These are phyloP conservation scores for Sporisorium reilianum DNA, from an alignment of 1,284 basidiomycete genomes.

Conservation along the genomic window DNA sequence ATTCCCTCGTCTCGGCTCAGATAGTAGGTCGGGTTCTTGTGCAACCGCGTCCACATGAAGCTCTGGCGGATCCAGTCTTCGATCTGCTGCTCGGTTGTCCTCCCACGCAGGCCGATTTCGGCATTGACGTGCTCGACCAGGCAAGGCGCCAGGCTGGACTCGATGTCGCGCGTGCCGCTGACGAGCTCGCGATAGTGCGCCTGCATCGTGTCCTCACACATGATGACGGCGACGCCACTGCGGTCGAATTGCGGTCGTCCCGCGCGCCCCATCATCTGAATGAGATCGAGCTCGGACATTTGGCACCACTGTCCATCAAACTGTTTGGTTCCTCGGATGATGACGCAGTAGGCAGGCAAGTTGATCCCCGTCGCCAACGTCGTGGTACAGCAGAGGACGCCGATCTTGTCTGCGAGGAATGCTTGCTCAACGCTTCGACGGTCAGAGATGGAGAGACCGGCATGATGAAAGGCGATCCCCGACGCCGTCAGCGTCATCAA, in stretches of 20 bases:
- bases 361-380: slow-evolving; percentile 91
- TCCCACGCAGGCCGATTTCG: slow-evolving; percentile 47
- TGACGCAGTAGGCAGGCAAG: slow-evolving; percentile 71
- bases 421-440: slow-evolving; percentile 78
- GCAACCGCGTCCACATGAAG: slow-evolving; percentile 50
- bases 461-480: slow-evolving; percentile 88
- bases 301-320: slow-evolving; percentile 56
- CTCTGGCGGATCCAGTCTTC: slow-evolving; percentile 46
- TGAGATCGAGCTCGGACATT: slow-evolving; percentile 57
- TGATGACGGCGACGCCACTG: slow-evolving; percentile 62
- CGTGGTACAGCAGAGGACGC: slow-evolving; percentile 64
- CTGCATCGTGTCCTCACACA: slow-evolving; percentile 56
- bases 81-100: slow-evolving; percentile 25
- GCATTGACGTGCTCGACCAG: slow-evolving; percentile 61
- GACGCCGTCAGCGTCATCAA: slow-evolving; percentile 42
- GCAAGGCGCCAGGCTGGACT: slow-evolving; percentile 48
- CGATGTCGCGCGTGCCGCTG: slow-evolving; percentile 48
- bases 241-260: slow-evolving; percentile 92
- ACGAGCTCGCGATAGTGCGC: slow-evolving; percentile 53
- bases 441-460: slow-evolving; percentile 81
- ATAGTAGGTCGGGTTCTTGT: slow-evolving; percentile 56
- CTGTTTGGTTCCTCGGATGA: slow-evolving; percentile 60
- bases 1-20: slow-evolving; percentile 40
- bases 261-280: slow-evolving; percentile 78
- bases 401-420: slow-evolving; percentile 77